phyloP scores from a whole-genome alignment of 352 stramenopile species.

The Globisporangium cystogenes region DNA sequence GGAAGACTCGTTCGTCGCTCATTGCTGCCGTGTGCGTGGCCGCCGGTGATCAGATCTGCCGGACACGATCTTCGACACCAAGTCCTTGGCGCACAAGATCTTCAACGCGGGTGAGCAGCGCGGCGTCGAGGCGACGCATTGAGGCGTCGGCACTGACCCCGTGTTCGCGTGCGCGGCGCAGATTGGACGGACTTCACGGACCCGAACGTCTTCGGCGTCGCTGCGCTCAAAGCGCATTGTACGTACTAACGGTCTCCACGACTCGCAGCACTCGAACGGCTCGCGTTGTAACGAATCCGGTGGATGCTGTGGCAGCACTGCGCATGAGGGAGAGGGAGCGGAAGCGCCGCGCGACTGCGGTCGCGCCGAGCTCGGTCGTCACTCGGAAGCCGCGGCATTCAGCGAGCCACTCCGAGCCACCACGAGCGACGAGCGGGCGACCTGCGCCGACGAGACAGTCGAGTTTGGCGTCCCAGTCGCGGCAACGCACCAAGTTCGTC shows the following conservation, averaged over 20 bases:
- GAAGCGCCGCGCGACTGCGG: not conserved
- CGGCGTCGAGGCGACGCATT: not conserved
- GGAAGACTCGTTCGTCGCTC: not conserved
- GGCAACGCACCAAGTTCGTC: conserved; percentile 25
- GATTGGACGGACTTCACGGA: conserved; percentile 35
- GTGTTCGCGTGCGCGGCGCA: not conserved
- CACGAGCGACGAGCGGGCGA: too few relatives aligned
- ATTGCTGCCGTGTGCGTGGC: not conserved
- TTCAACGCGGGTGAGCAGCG: conserved; percentile 47
- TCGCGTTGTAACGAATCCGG: conserved; percentile 3
- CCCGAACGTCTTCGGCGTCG: conserved; percentile 40
- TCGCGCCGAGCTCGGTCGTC: not conserved
- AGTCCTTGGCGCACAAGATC: conserved; percentile 57
- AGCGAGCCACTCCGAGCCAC: not conserved
- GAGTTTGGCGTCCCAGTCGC: too few relatives aligned
- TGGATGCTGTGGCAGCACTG: conserved; percentile 1
- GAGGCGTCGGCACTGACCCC: not conserved
- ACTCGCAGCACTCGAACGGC: not conserved
- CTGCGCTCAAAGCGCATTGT: conserved; percentile 42
- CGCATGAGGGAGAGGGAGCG: not conserved
- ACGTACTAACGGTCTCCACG: conserved; percentile 4
- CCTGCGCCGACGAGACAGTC: not conserved
- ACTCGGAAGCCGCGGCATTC: not conserved
- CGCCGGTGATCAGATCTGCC: conserved; percentile 40
- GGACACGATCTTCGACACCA: conserved; percentile 42